Base-by-base conservation (phyloP, 2,329 filamentous ascomycete species). In the Helotiales sp. region DNA sequence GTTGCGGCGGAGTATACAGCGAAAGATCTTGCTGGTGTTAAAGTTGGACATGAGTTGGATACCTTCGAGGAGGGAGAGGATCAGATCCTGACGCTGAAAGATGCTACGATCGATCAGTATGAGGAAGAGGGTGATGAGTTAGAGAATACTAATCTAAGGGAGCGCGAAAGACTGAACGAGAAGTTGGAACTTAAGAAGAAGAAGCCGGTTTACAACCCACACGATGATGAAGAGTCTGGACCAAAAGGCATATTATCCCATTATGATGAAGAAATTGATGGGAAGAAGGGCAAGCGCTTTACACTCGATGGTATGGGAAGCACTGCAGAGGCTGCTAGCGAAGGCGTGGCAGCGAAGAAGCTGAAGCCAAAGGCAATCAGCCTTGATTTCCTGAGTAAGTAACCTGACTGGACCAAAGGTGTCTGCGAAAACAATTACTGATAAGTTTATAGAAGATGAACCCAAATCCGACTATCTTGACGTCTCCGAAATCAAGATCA, bases 201-300 rank as follows among this genome's bases (percentile, higher is more conserved):
- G 73, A 90, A 88, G 70, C 88, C 89, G 0, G 87, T 86, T 1
- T 99, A 99, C 73, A 91, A 99, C 67, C 93, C 93, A 0, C 88
- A 91, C 60, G 86, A 88, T 57, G 87, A 79, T 46, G 79, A 89
- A 44, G 81, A 86, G 27, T 82, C 82, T 24, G 87, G 83, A 12
- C 79, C 87, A 57, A 81, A 81, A 17, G 82, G 82, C 5, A 86
- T 99, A 24, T 76, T 99, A 40, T 85, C 90, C 13, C 93, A 99
- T 66, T 99, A 99, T 70, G 95, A 98, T 67, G 95, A 98, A 63
- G 93, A 96, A 69, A 96, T 97, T 53, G 84, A 89, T 33, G 92
- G 92, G 55, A 96, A 96, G 75, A 95, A 96, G 76, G 79, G 82
- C 55, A 96, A 96, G 71, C 83, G 83, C 24, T 99, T 99, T 67